phyloP scores from a whole-genome alignment of 768 basidiomycete genomes.

The Myochromella boudieri region DNA sequence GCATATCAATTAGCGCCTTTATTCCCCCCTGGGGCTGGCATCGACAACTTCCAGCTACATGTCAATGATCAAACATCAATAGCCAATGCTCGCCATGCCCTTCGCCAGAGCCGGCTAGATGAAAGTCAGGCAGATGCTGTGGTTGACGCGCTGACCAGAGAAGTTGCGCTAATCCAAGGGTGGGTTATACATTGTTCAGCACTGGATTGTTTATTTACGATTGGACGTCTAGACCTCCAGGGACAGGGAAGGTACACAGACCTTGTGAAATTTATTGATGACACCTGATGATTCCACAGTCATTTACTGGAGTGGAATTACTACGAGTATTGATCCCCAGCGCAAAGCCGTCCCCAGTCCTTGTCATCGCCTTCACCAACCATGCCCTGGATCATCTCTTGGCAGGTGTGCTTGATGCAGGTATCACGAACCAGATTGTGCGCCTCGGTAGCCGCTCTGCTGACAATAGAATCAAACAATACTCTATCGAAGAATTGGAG shows the following conservation, averaged over 20 bases:
- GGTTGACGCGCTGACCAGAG: slow-evolving; percentile 56
- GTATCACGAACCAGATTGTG: slow-evolving; percentile 62
- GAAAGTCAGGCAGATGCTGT: slow-evolving; percentile 72
- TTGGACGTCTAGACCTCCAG: slow-evolving; percentile 55
- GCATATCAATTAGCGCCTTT: slow-evolving; percentile 55
- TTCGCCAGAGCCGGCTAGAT: slow-evolving; percentile 61
- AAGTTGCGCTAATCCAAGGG: slow-evolving; percentile 75
- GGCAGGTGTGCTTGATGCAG: slow-evolving; percentile 58
- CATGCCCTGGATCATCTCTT: slow-evolving; percentile 80
- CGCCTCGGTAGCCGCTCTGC: slow-evolving; percentile 67
- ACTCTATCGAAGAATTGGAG: slow-evolving; percentile 61
- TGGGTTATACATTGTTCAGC: slow-evolving; percentile 20
- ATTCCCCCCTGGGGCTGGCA: slow-evolving; percentile 39
- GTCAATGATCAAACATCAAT: slow-evolving; percentile 43
- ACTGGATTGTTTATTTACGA: slow-evolving; percentile 1
- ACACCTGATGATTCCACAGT: too few species aligned
- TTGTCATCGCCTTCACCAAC: slow-evolving; percentile 67
- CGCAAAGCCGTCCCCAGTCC: slow-evolving; percentile 47
- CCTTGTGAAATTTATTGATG: too few species aligned
- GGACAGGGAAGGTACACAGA: slow-evolving; percentile 65
- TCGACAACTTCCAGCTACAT: slow-evolving; percentile 38
- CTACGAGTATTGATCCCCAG: slow-evolving; percentile 58
- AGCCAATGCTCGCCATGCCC: slow-evolving; percentile 41
- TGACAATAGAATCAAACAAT: slow-evolving; percentile 61
- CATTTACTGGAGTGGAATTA: slow-evolving; percentile 68